phyloP scores from a whole-genome alignment of 179 eudicot genomes.

The Beta macrorhiza region DNA sequence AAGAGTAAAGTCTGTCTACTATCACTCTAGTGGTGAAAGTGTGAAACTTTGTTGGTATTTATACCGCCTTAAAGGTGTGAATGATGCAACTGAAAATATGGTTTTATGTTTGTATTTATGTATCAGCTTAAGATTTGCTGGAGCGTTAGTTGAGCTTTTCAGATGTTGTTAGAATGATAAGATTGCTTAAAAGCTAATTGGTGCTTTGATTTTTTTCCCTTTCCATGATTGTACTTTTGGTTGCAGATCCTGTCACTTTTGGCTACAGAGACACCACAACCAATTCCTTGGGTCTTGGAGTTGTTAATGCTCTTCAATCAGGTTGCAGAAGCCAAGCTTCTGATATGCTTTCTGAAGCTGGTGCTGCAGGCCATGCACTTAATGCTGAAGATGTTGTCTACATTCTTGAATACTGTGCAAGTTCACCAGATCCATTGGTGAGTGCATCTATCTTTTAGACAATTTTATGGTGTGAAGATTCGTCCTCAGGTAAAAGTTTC shows the following conservation, averaged over 20 bases:
- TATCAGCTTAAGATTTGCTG: background rate
- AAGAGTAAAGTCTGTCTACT: background rate
- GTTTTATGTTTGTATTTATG: too few species aligned
- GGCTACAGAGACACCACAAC: slow-evolving; percentile 28
- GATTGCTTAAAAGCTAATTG: background rate
- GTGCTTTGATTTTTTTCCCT: slow-evolving; percentile 1
- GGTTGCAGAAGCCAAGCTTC: slow-evolving; percentile 74
- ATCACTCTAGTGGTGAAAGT: background rate
- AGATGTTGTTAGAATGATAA: background rate
- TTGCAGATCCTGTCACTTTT: slow-evolving; percentile 41
- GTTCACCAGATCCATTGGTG: slow-evolving; percentile 80
- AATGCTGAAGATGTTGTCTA: slow-evolving; percentile 44
- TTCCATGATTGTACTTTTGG: slow-evolving; percentile 1
- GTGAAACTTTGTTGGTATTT: background rate
- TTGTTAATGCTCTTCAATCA: slow-evolving; percentile 63
- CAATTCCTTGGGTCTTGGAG: slow-evolving; percentile 45
- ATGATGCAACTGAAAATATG: background rate
- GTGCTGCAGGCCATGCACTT: slow-evolving; percentile 27
- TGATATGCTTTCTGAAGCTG: slow-evolving; percentile 48
- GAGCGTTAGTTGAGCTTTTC: background rate
- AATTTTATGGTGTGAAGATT: slow-evolving; percentile 9
- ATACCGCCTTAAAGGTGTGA: background rate
- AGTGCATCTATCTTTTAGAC: slow-evolving; percentile 22
- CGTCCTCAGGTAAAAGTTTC: background rate
- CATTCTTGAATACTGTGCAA: slow-evolving; percentile 69